phyloP scores from a whole-genome alignment of 202 grass and related monocot species.

The Panicum hallii region DNA sequence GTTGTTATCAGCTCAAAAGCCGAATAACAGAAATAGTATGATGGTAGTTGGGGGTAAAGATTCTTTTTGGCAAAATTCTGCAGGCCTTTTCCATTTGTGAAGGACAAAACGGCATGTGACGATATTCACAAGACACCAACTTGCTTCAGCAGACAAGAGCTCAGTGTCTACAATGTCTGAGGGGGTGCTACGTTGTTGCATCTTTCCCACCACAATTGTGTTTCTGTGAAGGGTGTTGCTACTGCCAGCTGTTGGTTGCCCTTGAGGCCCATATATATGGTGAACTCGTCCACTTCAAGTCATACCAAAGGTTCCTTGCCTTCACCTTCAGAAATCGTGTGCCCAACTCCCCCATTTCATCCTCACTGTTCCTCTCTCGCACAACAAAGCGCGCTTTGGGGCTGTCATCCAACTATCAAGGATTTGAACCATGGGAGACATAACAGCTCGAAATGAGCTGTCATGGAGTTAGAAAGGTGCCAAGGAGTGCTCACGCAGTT shows the following conservation, averaged over 20 bases:
- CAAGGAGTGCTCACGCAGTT: neutral
- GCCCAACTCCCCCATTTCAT: neutral
- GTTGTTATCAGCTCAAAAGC: too few species aligned
- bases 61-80: constrained; percentile 1
- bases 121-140: constrained; percentile 1
- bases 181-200: neutral
- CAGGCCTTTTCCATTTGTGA: neutral
- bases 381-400: neutral
- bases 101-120: neutral
- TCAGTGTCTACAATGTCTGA: neutral
- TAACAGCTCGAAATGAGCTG: neutral
- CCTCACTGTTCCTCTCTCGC: neutral
- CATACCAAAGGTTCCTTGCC: neutral
- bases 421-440: constrained; percentile 4
- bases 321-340: neutral
- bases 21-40: constrained; percentile 19
- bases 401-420: neutral
- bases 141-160: neutral
- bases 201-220: neutral
- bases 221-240: neutral
- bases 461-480: neutral
- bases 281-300: neutral
- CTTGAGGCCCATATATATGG: neutral
- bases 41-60: neutral
- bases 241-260: constrained; percentile 1